These are phyloP conservation scores for Polytrichum formosum DNA, from an alignment of 225 moss, liverwort and hornwort species.

Conservation along the genomic window DNA sequence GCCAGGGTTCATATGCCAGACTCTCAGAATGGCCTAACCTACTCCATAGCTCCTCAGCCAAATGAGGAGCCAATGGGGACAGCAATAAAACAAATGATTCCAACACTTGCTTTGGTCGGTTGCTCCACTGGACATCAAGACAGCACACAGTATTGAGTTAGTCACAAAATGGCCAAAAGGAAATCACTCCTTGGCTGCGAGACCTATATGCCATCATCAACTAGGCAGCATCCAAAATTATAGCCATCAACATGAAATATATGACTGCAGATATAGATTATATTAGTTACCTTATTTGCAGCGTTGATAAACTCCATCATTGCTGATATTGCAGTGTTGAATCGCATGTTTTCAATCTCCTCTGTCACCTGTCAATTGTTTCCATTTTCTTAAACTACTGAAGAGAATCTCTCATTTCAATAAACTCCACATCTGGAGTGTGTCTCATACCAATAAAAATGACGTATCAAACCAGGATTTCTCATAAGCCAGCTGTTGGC, in stretches of 20 bases:
- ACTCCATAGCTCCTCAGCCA: conserved; percentile 90
- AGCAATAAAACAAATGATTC: conserved; percentile 82
- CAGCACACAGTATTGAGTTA: not conserved
- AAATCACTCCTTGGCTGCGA: no score
- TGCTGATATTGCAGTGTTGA: conserved; percentile 87
- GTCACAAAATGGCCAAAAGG: no score
- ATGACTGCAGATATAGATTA: no score
- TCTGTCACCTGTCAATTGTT: conserved; percentile 66
- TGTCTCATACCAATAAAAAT: no score
- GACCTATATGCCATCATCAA: no score
- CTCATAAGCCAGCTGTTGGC: no score
- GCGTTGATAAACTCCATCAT: conserved; percentile 99
- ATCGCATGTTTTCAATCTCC: conserved; percentile 89
- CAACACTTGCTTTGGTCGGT: conserved; percentile 64
- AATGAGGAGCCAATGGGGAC: conserved; percentile 89
- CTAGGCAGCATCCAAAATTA: no score
- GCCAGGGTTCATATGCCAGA: conserved; percentile 82
- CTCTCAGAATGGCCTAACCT: conserved; percentile 74
- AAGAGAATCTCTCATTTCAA: no score
- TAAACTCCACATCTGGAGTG: no score
- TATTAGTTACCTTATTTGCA: conserved; percentile 68
- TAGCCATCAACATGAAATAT: no score
- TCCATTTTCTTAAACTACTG: no score
- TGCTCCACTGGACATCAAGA: conserved; percentile 63
- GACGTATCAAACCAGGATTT: no score